Conservation (phyloP, 176 grass and related monocot species). For the Zoysia japonica region DNA sequence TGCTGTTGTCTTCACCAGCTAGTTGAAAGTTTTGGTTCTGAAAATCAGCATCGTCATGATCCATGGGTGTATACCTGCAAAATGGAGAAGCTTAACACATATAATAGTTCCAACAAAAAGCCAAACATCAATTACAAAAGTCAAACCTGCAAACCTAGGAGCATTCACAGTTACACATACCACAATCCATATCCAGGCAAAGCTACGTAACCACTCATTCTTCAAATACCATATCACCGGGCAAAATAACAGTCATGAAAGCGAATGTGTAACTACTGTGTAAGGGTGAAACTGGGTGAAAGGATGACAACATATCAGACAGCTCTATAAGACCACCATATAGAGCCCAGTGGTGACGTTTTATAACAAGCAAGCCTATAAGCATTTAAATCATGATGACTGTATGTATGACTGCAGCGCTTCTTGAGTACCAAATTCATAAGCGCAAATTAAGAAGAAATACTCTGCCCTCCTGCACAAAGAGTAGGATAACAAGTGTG, state of each 20-base stretch:
- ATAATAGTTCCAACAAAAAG: constrained; percentile 1
- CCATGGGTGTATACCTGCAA: constrained; percentile 88
- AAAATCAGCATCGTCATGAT: constrained; percentile 94
- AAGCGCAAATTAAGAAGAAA: too few relatives aligned
- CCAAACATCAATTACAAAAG: not conserved
- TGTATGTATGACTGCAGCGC: too few relatives aligned
- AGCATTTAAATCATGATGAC: too few relatives aligned
- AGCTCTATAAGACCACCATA: too few relatives aligned
- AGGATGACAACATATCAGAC: too few relatives aligned
- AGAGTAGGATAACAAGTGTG: not conserved
- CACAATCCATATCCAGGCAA: constrained; percentile 8
- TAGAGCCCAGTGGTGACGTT: too few relatives aligned
- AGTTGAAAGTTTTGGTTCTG: constrained; percentile 82
- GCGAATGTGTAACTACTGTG: not conserved
- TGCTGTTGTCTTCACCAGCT: constrained; percentile 68
- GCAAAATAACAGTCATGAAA: not conserved
- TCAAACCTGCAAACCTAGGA: not conserved
- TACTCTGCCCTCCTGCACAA: not conserved
- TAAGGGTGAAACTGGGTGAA: too few relatives aligned
- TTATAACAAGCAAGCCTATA: too few relatives aligned
- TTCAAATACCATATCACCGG: not conserved
- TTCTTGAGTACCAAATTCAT: too few relatives aligned
- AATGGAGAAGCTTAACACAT: constrained; percentile 26
- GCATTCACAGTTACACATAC: constrained; percentile 9
- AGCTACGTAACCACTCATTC: not conserved